These are phyloP conservation scores for Mycothermus thermophilus DNA, from an alignment of 495 filamentous ascomycete genomes.

Conservation along the genomic window DNA sequence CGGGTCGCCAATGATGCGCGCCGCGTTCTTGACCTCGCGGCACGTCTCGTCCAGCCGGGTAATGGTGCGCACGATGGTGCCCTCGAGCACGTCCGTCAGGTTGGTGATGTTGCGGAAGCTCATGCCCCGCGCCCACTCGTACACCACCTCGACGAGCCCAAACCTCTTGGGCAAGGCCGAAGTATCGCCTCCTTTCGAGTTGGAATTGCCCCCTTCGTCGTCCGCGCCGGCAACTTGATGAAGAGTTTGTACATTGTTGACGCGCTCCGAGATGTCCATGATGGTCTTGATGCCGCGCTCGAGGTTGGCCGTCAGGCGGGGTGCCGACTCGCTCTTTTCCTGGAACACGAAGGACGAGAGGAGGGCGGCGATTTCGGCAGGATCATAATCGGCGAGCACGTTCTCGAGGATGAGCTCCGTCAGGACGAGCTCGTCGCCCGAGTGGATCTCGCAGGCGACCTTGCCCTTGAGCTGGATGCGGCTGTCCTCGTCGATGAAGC, in stretches of 20 bases:
- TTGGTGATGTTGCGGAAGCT: slow-evolving; percentile 96
- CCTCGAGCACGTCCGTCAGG: slow-evolving; percentile 90
- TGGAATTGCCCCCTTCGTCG: slow-evolving; percentile 87
- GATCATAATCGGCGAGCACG: slow-evolving; percentile 85
- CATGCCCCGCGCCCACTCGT: slow-evolving; percentile 97
- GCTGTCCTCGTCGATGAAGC: slow-evolving; percentile 71
- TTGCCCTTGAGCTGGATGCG: slow-evolving; percentile 93
- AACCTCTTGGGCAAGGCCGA: too few species aligned
- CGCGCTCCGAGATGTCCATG: slow-evolving; percentile 74
- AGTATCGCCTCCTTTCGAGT: too few species aligned
- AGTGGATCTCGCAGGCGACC: slow-evolving; percentile 96
- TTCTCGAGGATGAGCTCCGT: slow-evolving; percentile 95
- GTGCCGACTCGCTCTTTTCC: slow-evolving; percentile 78
- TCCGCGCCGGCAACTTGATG: slow-evolving; percentile 82
- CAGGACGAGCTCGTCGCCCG: slow-evolving; percentile 90
- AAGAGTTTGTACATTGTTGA: slow-evolving; percentile 71
- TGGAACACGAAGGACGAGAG: slow-evolving; percentile 97
- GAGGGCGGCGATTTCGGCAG: slow-evolving; percentile 90
- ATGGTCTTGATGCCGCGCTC: slow-evolving; percentile 79
- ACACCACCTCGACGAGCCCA: slow-evolving; percentile 91
- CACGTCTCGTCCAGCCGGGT: slow-evolving; percentile 90
- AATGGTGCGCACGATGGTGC: slow-evolving; percentile 88
- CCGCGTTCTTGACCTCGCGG: slow-evolving; percentile 92
- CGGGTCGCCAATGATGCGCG: slow-evolving; percentile 91
- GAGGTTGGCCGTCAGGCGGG: slow-evolving; percentile 70